Evolutionary conservation across 2,329 filamentous ascomycete genomes (phyloP).

Genomic region (Exophiala mesophila): DNA sequence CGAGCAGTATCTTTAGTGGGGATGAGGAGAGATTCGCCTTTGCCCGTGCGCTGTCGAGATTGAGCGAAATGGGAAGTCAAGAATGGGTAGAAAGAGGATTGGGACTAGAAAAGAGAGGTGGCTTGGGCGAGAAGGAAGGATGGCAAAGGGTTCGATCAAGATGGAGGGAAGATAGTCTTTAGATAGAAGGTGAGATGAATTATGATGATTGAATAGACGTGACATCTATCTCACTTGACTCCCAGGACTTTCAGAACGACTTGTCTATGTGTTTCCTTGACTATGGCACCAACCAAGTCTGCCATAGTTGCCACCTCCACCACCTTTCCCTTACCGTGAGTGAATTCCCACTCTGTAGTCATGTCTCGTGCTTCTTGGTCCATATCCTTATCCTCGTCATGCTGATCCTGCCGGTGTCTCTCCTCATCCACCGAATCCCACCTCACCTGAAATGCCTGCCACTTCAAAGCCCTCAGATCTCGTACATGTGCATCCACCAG

Average conservation of each 20-base stretch:
- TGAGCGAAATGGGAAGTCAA: slow-evolving; percentile 88
- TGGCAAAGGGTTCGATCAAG: slow-evolving; percentile 47
- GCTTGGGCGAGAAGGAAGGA: slow-evolving; percentile 42
- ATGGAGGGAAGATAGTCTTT: slow-evolving; percentile 48
- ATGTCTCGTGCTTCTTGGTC: background rate
- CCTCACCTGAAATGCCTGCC: slow-evolving; percentile 23
- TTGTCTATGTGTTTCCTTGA: slow-evolving; percentile 7
- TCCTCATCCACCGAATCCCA: slow-evolving; percentile 16
- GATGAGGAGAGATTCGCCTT: slow-evolving; percentile 98
- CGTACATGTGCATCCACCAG: slow-evolving; percentile 21
- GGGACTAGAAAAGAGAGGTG: slow-evolving; percentile 42
- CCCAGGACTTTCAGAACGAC: slow-evolving; percentile 17
- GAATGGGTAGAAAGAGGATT: slow-evolving; percentile 87
- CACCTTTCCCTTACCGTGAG: slow-evolving; percentile 13
- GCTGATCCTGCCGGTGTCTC: background rate
- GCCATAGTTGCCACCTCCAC: slow-evolving; percentile 24
- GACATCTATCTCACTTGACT: slow-evolving; percentile 19
- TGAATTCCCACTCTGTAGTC: slow-evolving; percentile 12
- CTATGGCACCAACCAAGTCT: slow-evolving; percentile 18
- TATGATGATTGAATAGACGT: slow-evolving; percentile 1
- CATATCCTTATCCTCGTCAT: background rate
- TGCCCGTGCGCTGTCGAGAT: slow-evolving; percentile 74
- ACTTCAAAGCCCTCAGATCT: slow-evolving; percentile 19
- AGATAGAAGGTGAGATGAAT: too few relatives aligned
- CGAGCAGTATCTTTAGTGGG: slow-evolving; percentile 80